Evolutionary conservation across 2,329 filamentous ascomycete genomes (phyloP), one percentile per base, ranked within the genome.

Genomic region (Penicillium sp.): DNA sequence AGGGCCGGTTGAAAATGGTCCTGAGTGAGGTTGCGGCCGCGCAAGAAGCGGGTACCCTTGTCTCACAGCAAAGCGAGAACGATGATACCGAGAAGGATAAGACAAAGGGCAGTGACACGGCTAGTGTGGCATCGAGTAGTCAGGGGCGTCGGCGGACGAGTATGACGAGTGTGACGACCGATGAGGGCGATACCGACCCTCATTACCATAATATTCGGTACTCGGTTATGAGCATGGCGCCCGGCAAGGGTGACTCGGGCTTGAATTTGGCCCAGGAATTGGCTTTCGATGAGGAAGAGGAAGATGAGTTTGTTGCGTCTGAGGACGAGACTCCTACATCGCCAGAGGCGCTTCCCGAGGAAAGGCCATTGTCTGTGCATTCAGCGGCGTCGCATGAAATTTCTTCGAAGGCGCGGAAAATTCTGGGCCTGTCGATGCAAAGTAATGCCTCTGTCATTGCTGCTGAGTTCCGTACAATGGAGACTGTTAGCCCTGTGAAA

Each of bases 201-300:
- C 79, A 83, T 48, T 80, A 78, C 42, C 78, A 80, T 49, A 79
- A 88, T 73, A 84, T 92, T 63, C 87, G 92, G 33, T 91, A 89
- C 72, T 96, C 93, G 2, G 79, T 89, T 26, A 80, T 90, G 63
- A 88, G 83, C 64, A 82, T 84, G n/a, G 77, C 79, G 7, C 79
- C 82, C 60, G 84, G 83, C 22, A 89, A 88, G 71, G 71, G 80
- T 4, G 87, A 87, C 28, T 68, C 67, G 7, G 90, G 89, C 1
- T 78, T 92, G 61, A 96, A 90, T 64, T 82, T 99, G 43, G 95
- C 95, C 0, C 93, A 98, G 69, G 95, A 99, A 78, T 84, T 99
- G 57, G 89, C 91, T 63, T 90, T 97, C 63, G 91, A 93, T 59
- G 90, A 91, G 62, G 91, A 94, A 58, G 91, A 93, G 35, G 81